phyloP scores from a whole-genome alignment of 306 rosid genomes.

The Gastrolobium bilobum region DNA sequence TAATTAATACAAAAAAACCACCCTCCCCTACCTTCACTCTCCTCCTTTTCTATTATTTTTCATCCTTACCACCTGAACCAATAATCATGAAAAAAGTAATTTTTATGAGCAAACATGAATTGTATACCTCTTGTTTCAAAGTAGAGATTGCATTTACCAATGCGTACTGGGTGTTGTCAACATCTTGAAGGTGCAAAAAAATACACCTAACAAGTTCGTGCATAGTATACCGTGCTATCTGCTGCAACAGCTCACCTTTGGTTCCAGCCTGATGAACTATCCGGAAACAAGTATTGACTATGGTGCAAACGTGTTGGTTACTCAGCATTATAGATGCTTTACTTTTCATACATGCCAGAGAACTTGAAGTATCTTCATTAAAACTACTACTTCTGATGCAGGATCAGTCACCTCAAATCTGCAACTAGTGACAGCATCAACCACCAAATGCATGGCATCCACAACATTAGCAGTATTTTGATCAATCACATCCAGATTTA shows the following conservation, averaged over 20 bases:
- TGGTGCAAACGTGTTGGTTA: conserved; percentile 82
- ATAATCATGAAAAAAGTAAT: not conserved
- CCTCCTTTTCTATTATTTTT: conserved; percentile 3
- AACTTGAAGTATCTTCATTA: conserved; percentile 85
- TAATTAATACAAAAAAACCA: not conserved
- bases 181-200: conserved; percentile 79
- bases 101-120: not conserved
- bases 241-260: conserved; percentile 83
- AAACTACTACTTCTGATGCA: conserved; percentile 80
- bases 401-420: conserved; percentile 89
- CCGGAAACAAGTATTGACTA: conserved; percentile 83
- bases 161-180: conserved; percentile 57
- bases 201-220: conserved; percentile 82
- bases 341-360: conserved; percentile 82
- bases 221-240: conserved; percentile 84
- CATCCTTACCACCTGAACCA: not conserved
- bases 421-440: conserved; percentile 87
- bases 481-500: conserved; percentile 77
- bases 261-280: conserved; percentile 85
- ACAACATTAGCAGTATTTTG: conserved; percentile 72
- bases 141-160: conserved; percentile 54
- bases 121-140: conserved; percentile 60
- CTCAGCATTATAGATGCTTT: conserved; percentile 79
- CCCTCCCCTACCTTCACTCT: not conserved
- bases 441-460: conserved; percentile 78